Conservation (phyloP, 805 yeast species). For the Cyberlindnera xylosilytica region DNA sequence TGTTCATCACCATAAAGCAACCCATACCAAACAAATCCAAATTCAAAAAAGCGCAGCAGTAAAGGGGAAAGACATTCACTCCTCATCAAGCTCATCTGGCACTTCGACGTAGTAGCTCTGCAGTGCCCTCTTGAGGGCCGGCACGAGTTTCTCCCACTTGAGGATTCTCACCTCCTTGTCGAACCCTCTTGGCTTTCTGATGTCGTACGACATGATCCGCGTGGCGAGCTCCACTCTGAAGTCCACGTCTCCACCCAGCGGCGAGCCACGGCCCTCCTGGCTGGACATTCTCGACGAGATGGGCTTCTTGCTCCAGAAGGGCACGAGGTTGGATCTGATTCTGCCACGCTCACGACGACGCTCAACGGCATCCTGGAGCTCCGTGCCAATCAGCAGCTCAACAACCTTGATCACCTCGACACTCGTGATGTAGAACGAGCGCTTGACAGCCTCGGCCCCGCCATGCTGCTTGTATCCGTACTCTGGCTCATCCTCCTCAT, state of each 20-base stretch:
- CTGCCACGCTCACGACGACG: constrained; percentile 65
- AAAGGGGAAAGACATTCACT: neutral
- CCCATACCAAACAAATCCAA: too few species aligned
- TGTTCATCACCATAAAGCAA: too few species aligned
- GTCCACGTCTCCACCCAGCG: constrained; percentile 29
- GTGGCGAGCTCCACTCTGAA: constrained; percentile 55
- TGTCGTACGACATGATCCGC: constrained; percentile 61
- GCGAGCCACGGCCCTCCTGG: constrained; percentile 14
- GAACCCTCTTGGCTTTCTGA: constrained; percentile 63
- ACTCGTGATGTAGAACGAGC: constrained; percentile 50
- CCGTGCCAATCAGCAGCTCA: constrained; percentile 55
- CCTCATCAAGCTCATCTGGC: constrained; percentile 31
- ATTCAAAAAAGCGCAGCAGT: neutral
- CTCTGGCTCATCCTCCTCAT: constrained; percentile 30
- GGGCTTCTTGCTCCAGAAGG: constrained; percentile 63
- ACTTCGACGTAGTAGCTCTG: constrained; percentile 63
- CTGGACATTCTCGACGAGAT: constrained; percentile 38
- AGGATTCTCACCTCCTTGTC: constrained; percentile 65
- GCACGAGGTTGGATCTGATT: constrained; percentile 61
- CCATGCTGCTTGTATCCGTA: constrained; percentile 29
- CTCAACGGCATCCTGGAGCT: constrained; percentile 42
- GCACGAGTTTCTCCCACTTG: constrained; percentile 55
- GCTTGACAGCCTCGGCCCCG: constrained; percentile 12
- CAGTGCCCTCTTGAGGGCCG: constrained; percentile 60
- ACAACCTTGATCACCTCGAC: constrained; percentile 67